phyloP scores from a whole-genome alignment of 805 yeast species.

The Ogataea kodamae region DNA sequence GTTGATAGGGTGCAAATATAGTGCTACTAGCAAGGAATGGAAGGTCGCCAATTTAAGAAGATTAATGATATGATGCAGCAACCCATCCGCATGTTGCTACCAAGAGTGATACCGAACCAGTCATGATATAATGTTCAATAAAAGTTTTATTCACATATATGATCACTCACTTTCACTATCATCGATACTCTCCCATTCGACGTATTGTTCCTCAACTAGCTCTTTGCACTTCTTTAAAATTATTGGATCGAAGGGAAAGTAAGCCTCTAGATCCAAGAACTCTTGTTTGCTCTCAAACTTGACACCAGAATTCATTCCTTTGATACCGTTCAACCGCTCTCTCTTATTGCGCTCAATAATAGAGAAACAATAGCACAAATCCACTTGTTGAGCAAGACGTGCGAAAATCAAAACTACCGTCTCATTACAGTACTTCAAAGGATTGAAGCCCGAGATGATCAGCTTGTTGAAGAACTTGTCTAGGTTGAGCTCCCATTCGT shows the following conservation, averaged over 20 bases:
- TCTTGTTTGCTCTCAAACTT: conserved; percentile 56
- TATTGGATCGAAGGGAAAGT: conserved; percentile 94
- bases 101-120: too few relatives aligned
- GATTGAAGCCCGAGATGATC: conserved; percentile 85
- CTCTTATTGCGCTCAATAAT: conserved; percentile 87
- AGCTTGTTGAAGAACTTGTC: conserved; percentile 86
- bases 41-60: conserved; percentile 72
- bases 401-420: conserved; percentile 94
- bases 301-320: conserved; percentile 16
- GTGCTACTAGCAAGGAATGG: conserved; percentile 58
- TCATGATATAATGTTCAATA: too few relatives aligned
- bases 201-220: conserved; percentile 52
- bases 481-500: conserved; percentile 72
- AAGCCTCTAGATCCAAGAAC: conserved; percentile 86
- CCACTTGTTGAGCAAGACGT: conserved; percentile 82
- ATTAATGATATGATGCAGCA: conserved; percentile 57
- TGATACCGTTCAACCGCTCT: conserved; percentile 51
- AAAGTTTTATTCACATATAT: too few relatives aligned
- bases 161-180: conserved; percentile 36
- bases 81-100: too few relatives aligned
- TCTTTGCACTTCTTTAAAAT: conserved; percentile 60
- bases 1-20: conserved; percentile 68
- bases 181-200: conserved; percentile 82
- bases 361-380: conserved; percentile 89
- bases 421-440: conserved; percentile 88